Evolutionary conservation across 2,329 filamentous ascomycete genomes (phyloP), one percentile per base, ranked within the genome.

Genomic region (Ceratocystiopsis sp.): DNA sequence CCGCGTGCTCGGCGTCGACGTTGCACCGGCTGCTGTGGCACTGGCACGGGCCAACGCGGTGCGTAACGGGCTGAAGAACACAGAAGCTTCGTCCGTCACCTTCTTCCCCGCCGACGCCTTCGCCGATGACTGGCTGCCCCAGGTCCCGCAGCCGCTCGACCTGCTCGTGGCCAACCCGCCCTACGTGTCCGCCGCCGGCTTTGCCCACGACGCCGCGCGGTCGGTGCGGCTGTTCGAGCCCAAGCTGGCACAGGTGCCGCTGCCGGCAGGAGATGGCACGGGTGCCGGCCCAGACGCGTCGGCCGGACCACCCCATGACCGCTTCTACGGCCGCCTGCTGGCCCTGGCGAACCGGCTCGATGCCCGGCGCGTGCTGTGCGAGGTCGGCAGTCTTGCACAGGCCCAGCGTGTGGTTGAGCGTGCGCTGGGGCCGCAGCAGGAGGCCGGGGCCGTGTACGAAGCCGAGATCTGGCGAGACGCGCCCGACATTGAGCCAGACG

Each of bases 121-220:
- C 47, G 53, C 56, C 8, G 59, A 67, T 15, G 53, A 51, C 33
- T 61, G 60, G 47, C 57, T 66, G 42, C 37, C 29, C 5, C 25
- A 29, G 25, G 25, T 29, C 25, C 25, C 25, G 25, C 25, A 8
- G 25, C 25, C 25, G 25, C 25, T 57, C 54, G 78, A 93, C 48
- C 61, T 96, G 4, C 60, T 98, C 2, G 72, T 91, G 34, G 82
- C 82, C 2, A 98, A 98, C 54, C 91, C 91, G 15, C 91, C 91
- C 0, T 96, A 96, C 57, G 79, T 96, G 41, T 93, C 86, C 2
- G 62, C 66, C 0, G 50, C 56, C 35, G 73, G 71, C 9, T 86
- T 83, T 53, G 60, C 67, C 35, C 68, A 60, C 35, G 72, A 73
- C 16, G 86, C 80, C 1, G 66, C 69, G 1, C 72, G 77, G 21